Conservation (phyloP, 192 early-diverging fungal genomes). For the Rhizoclosmatium sp. region DNA sequence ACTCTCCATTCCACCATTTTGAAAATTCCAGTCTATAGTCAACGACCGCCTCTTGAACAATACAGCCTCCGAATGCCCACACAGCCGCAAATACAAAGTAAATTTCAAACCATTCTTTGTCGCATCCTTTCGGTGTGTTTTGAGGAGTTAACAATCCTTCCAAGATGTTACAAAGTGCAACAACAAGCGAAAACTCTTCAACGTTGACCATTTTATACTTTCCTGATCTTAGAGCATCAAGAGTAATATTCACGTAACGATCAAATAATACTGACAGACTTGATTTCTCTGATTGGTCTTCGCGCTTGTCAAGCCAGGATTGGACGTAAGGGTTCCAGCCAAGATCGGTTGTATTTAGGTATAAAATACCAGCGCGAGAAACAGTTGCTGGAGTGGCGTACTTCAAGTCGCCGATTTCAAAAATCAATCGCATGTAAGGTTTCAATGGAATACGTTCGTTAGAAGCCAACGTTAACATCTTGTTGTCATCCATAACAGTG, state of each 20-base stretch:
- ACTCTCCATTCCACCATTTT: slow-evolving; percentile 74
- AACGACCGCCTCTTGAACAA: slow-evolving; percentile 68
- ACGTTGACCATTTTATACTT: slow-evolving; percentile 70
- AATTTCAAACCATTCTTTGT: slow-evolving; percentile 75
- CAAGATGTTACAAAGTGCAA: slow-evolving; percentile 67
- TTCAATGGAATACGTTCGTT: slow-evolving; percentile 76
- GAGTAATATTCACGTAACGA: slow-evolving; percentile 64
- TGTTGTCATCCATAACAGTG: slow-evolving; percentile 78
- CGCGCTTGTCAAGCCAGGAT: slow-evolving; percentile 71
- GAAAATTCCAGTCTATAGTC: slow-evolving; percentile 69
- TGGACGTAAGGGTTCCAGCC: slow-evolving; percentile 75
- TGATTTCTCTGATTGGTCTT: slow-evolving; percentile 67
- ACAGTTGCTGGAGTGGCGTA: slow-evolving; percentile 78
- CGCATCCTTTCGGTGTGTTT: slow-evolving; percentile 73
- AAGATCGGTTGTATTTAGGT: slow-evolving; percentile 67
- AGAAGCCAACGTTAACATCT: slow-evolving; percentile 68
- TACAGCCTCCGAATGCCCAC: slow-evolving; percentile 71
- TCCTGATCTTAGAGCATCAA: slow-evolving; percentile 64
- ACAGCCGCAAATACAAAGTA: slow-evolving; percentile 75
- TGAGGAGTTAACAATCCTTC: slow-evolving; percentile 67
- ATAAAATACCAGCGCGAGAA: slow-evolving; percentile 73
- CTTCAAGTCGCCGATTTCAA: slow-evolving; percentile 72
- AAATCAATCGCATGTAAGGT: slow-evolving; percentile 69
- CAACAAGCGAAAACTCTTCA: slow-evolving; percentile 70
- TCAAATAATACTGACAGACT: slow-evolving; percentile 68